Conservation (phyloP, 495 filamentous ascomycete species). For the Neurospora sp. region DNA sequence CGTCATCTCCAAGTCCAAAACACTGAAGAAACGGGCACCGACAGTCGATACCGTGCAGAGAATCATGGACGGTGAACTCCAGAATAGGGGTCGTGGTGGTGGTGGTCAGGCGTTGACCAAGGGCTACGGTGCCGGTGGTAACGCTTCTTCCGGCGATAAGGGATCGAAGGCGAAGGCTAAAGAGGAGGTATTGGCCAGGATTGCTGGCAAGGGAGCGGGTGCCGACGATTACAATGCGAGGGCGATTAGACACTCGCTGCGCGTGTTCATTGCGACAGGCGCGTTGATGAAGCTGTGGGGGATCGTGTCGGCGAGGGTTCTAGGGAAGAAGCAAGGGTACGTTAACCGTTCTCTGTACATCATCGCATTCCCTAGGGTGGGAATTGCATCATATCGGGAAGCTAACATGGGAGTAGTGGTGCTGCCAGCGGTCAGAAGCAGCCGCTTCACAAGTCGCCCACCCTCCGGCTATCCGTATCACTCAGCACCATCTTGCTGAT, state of each 20-base stretch:
- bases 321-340: slow-evolving; percentile 36
- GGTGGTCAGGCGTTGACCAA: slow-evolving; percentile 2
- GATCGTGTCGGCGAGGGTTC: slow-evolving; percentile 38
- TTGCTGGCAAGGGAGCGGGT: neutral
- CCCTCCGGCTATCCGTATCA: slow-evolving; percentile 68
- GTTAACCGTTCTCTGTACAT: slow-evolving; percentile 2
- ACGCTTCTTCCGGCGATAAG: neutral
- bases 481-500: slow-evolving; percentile 76
- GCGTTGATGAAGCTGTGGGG: slow-evolving; percentile 61
- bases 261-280: slow-evolving; percentile 64
- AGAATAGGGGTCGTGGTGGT: slow-evolving; percentile 2
- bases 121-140: neutral
- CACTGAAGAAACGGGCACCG: slow-evolving; percentile 52
- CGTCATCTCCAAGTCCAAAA: slow-evolving; percentile 54
- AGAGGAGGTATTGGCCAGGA: slow-evolving; percentile 3
- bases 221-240: slow-evolving; percentile 67
- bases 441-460: slow-evolving; percentile 55
- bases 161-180: slow-evolving; percentile 12
- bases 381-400: too few relatives aligned
- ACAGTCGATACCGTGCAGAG: slow-evolving; percentile 37
- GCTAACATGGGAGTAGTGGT: neutral
- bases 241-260: slow-evolving; percentile 63
- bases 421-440: slow-evolving; percentile 24
- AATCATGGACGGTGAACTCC: slow-evolving; percentile 31
- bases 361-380: too few relatives aligned